Conservation (phyloP, 768 basidiomycete genomes). For the Boletus pseudo-olivaceus region DNA sequence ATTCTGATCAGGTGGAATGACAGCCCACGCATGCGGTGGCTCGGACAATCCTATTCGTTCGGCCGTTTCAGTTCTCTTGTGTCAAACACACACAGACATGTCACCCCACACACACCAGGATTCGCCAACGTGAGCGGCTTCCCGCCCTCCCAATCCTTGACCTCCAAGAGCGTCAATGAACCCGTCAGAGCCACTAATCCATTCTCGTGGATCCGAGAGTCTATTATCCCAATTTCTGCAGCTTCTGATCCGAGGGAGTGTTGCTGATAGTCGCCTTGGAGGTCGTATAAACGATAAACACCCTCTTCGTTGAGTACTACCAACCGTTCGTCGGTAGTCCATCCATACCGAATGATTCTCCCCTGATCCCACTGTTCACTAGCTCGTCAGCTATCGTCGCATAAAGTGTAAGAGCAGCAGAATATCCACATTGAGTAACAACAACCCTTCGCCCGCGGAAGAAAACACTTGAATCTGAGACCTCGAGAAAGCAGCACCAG, state of each 20-base stretch:
- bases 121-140: slow-evolving; percentile 70
- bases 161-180: slow-evolving; percentile 72
- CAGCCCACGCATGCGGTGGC: slow-evolving; percentile 80
- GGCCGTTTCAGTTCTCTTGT: slow-evolving; percentile 2
- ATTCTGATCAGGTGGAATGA: slow-evolving; percentile 87
- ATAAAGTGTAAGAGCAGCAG: not conserved
- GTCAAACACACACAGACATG: slow-evolving; percentile 5
- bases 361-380: slow-evolving; percentile 81
- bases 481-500: slow-evolving; percentile 56
- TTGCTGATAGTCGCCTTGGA: slow-evolving; percentile 83
- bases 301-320: slow-evolving; percentile 91
- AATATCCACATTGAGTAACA: slow-evolving; percentile 69
- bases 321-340: slow-evolving; percentile 79
- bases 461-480: slow-evolving; percentile 88
- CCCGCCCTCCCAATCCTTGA: slow-evolving; percentile 84
- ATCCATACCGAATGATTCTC: slow-evolving; percentile 77
- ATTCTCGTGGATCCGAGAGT: slow-evolving; percentile 81
- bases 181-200: slow-evolving; percentile 86
- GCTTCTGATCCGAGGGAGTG: slow-evolving; percentile 82
- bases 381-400: slow-evolving; percentile 12
- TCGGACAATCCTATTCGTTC: slow-evolving; percentile 57
- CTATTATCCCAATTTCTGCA: slow-evolving; percentile 75
- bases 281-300: slow-evolving; percentile 83
- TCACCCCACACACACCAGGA: slow-evolving; percentile 56
- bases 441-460: slow-evolving; percentile 69